Percentiles rank a stretch among this genome's conserved stretches.
These are phyloP conservation scores for Phialophora verrucosa DNA, from an alignment of 2,329 filamentous ascomycete species.

Conservation along the genomic window DNA sequence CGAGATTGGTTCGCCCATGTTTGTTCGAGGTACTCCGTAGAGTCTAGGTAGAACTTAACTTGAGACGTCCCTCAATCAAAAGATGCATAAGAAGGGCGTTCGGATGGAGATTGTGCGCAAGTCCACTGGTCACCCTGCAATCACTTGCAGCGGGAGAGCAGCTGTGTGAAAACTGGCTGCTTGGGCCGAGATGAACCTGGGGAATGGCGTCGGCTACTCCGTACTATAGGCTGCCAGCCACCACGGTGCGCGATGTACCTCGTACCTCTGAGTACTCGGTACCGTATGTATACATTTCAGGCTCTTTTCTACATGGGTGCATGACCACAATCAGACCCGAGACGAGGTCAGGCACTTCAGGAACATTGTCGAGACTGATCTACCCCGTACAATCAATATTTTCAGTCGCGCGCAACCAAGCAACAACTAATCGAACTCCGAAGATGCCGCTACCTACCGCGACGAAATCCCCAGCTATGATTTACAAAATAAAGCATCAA, in stretches of 20 bases:
- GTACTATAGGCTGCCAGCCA: background rate
- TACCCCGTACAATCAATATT: background rate
- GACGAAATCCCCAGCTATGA: too few relatives aligned
- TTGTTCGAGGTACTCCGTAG: background rate
- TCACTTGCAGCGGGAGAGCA: conserved; percentile 4
- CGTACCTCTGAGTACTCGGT: too few relatives aligned
- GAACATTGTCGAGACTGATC: background rate
- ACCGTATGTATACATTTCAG: too few relatives aligned
- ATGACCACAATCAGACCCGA: background rate
- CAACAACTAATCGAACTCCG: background rate
- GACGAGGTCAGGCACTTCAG: background rate
- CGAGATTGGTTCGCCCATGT: background rate
- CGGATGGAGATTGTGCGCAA: conserved; percentile 1
- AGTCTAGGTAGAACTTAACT: background rate
- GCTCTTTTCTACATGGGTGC: too few relatives aligned
- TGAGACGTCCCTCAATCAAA: conserved; percentile 4
- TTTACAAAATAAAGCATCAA: too few relatives aligned
- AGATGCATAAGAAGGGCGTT: conserved; percentile 1
- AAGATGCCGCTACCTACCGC: background rate
- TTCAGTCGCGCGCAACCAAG: background rate
- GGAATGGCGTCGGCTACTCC: background rate
- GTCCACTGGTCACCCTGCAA: conserved; percentile 8
- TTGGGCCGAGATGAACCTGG: background rate
- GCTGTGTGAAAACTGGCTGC: background rate
- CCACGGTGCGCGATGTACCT: background rate